Evolutionary conservation across 306 rosid species (phyloP), one percentile per base, ranked within the genome.

Genomic region (Prunus dulcis): DNA sequence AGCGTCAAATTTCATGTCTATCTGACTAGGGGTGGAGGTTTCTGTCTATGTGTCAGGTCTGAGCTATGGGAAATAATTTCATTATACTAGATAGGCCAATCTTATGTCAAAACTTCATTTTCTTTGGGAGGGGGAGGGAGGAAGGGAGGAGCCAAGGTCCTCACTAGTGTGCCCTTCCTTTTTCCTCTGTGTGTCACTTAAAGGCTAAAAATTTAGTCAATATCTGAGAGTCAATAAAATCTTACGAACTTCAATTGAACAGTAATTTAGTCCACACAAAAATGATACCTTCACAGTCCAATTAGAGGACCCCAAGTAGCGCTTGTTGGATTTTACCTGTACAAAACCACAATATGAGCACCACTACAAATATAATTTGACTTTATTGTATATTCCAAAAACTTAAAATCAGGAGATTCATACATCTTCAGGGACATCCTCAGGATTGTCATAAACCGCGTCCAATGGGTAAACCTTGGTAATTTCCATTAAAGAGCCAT

Each of bases 341-440:
- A 72, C 12, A 47, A 27, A 61, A 38, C 57, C 51, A 74, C 13
- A 41, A 23, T 38, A 13, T 2, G 52, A 53, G 53, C 45, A 52
- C 78, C 12, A 67, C 9, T 11, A 30, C 9, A 46, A 46, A 15
- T 46, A 30, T 20, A 72, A 71, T 64, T 34, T 13, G 12, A 27
- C 56, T 9, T 22, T 10, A 65, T 18, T 69, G 20, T 41, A 56
- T 3, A 65, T 19, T 20, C 32, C 28, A 61, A 25, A 71, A 45
- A 22, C 20, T 11, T 12, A 10, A 58, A 55, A 56, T 18, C 52
- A 60, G 20, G 69, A 56, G 53, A 50, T 17, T n/a, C n/a, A 32
- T 83, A 94, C 98, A 84, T 94, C 97, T 85, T 94, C 97, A 18
- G 98, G 98, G 56, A 94, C 98, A 81, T 86, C 91, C n/a, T 89